These are phyloP conservation scores for Chamaecyparis obtusa DNA, from an alignment of 75 land plant species.

Conservation along the genomic window DNA sequence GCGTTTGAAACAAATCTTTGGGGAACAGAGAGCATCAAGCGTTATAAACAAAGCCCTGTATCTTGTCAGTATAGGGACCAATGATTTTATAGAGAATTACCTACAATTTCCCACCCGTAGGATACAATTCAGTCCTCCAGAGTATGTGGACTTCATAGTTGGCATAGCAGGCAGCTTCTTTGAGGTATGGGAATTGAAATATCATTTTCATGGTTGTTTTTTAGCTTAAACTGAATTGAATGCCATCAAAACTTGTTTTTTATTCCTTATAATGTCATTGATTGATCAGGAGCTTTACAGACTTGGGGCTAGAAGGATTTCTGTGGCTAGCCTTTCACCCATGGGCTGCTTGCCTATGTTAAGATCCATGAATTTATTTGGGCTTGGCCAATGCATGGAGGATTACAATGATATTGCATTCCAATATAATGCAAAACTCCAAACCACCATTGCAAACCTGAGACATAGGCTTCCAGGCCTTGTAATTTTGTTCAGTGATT, in stretches of 20 bases:
- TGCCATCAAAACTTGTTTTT: background rate
- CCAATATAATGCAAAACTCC: too few relatives aligned
- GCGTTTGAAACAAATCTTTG: background rate
- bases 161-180: constrained; percentile 28
- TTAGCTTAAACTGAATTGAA: background rate
- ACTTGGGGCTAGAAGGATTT: constrained; percentile 58
- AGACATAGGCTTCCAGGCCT: constrained; percentile 26
- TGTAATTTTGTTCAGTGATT: background rate
- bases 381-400: too few relatives aligned
- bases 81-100: constrained; percentile 75
- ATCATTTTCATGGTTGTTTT: background rate
- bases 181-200: background rate
- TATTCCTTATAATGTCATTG: background rate
- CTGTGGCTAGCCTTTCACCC: constrained; percentile 50
- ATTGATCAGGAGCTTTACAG: constrained; percentile 32
- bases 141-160: constrained; percentile 41
- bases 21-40: background rate
- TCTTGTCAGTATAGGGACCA: constrained; percentile 59
- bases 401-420: too few relatives aligned
- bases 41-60: constrained; percentile 22
- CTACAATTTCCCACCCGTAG: constrained; percentile 24
- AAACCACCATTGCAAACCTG: background rate
- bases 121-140: constrained; percentile 7
- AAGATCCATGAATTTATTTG: too few relatives aligned
- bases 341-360: constrained; percentile 22